A percentile compares a stretch with the other conserved stretches of the same genome.
phyloP scores from a whole-genome alignment of 371 early-diverging fungal genomes.

The Batrachochytrium dendrobatidis region DNA sequence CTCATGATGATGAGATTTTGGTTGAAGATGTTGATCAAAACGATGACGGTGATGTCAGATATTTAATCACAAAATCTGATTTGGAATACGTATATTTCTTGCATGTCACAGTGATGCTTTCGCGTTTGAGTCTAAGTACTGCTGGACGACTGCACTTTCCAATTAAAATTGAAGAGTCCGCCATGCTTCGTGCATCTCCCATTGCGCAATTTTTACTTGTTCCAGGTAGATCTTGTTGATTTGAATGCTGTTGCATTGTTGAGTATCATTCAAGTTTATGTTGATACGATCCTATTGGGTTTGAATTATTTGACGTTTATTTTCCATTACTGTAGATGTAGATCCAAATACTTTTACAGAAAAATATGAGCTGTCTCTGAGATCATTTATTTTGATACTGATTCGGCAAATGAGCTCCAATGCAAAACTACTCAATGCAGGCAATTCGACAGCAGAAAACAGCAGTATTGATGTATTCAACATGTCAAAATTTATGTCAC shows the following conservation, averaged over 20 bases:
- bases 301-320: neutral
- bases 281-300: neutral
- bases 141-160: conserved; percentile 33
- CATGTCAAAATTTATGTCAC: conserved; percentile 20
- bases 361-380: conserved; percentile 11
- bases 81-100: conserved; percentile 32
- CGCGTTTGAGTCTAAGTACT: conserved; percentile 16
- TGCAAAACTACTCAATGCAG: conserved; percentile 8
- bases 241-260: neutral
- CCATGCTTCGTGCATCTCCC: neutral
- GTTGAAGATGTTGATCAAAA: conserved; percentile 36
- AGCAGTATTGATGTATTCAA: conserved; percentile 8
- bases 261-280: neutral
- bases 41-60: conserved; percentile 24
- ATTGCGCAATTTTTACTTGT: neutral
- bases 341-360: conserved; percentile 5
- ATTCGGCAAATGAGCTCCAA: conserved; percentile 19
- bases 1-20: conserved; percentile 25
- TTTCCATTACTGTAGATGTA: neutral
- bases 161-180: conserved; percentile 8
- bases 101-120: conserved; percentile 25
- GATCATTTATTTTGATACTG: conserved; percentile 11
- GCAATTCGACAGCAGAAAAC: neutral
- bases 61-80: conserved; percentile 15
- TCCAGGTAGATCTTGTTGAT: neutral